Evolutionary conservation across 2,329 filamentous ascomycete species (phyloP).

Genomic region (Pyricularia grisea): DNA sequence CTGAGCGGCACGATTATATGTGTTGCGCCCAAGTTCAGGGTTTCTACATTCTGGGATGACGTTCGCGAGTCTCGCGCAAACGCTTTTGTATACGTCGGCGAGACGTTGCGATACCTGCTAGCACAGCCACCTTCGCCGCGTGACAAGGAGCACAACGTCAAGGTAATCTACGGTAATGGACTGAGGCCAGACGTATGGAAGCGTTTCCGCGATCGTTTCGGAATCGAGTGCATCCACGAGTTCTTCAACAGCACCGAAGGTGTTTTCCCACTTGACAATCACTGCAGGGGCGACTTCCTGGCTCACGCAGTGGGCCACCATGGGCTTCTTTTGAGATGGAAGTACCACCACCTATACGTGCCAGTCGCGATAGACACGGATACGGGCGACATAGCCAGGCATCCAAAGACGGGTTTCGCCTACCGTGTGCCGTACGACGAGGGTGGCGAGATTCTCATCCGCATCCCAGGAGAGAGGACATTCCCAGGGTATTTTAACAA

Average conservation of each 20-base stretch:
- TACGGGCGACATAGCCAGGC: slow-evolving; percentile 56
- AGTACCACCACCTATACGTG: slow-evolving; percentile 45
- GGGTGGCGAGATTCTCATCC: slow-evolving; percentile 69
- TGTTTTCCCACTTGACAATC: slow-evolving; percentile 60
- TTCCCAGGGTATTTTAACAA: slow-evolving; percentile 67
- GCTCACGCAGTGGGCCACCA: slow-evolving; percentile 62
- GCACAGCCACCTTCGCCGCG: slow-evolving; percentile 54
- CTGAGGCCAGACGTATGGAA: slow-evolving; percentile 81
- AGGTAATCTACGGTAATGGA: slow-evolving; percentile 74
- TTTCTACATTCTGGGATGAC: slow-evolving; percentile 62
- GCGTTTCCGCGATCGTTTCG: slow-evolving; percentile 71
- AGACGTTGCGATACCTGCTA: slow-evolving; percentile 66
- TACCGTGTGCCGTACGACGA: slow-evolving; percentile 51
- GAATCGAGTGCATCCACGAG: slow-evolving; percentile 62
- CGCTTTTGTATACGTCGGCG: slow-evolving; percentile 68
- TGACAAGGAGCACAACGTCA: slow-evolving; percentile 50
- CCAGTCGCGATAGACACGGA: slow-evolving; percentile 62
- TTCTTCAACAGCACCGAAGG: slow-evolving; percentile 78
- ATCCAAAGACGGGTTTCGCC: slow-evolving; percentile 60
- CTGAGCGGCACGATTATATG: slow-evolving; percentile 45
- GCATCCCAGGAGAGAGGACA: slow-evolving; percentile 41
- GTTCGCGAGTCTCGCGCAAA: slow-evolving; percentile 59
- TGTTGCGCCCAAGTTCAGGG: slow-evolving; percentile 59
- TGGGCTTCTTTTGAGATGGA: slow-evolving; percentile 47
- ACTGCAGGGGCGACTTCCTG: slow-evolving; percentile 53